phyloP scores from a whole-genome alignment of 495 filamentous ascomycete species.

The Aspergillus bertholletiae region DNA sequence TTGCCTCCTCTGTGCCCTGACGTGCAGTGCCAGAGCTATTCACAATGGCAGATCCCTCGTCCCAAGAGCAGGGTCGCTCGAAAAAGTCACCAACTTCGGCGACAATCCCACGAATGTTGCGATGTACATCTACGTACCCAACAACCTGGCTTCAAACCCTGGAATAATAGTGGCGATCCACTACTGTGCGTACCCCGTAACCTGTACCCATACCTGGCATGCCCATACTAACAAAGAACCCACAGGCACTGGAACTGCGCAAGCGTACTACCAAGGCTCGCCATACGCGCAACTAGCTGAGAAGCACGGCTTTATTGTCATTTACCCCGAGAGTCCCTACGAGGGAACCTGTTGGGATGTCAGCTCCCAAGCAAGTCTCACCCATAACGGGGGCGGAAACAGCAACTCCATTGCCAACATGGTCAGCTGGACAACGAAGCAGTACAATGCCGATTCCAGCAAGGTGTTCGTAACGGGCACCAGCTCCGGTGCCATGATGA shows the following conservation, averaged over 20 bases:
- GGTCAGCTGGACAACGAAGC: slow-evolving; percentile 48
- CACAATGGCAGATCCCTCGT: not conserved
- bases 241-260: slow-evolving; percentile 48
- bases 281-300: slow-evolving; percentile 49
- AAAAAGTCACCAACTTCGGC: slow-evolving; percentile 25
- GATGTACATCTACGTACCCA: slow-evolving; percentile 55
- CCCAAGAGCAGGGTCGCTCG: slow-evolving; percentile 12
- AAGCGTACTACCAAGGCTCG: slow-evolving; percentile 45
- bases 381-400: slow-evolving; percentile 56
- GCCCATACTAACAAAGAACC: not conserved
- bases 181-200: slow-evolving; percentile 23
- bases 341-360: slow-evolving; percentile 59
- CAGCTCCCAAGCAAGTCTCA: slow-evolving; percentile 47
- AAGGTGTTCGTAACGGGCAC: slow-evolving; percentile 51
- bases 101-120: slow-evolving; percentile 39
- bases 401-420: slow-evolving; percentile 58
- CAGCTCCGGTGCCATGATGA: slow-evolving; percentile 58
- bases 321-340: slow-evolving; percentile 50
- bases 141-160: slow-evolving; percentile 47
- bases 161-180: slow-evolving; percentile 53
- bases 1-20: slow-evolving; percentile 3
- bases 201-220: not conserved
- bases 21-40: slow-evolving; percentile 5
- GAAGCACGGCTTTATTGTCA: slow-evolving; percentile 52
- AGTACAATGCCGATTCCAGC: slow-evolving; percentile 45